phyloP scores from a whole-genome alignment of 2,329 filamentous ascomycete genomes.

The Rhynchosporium secalis region DNA sequence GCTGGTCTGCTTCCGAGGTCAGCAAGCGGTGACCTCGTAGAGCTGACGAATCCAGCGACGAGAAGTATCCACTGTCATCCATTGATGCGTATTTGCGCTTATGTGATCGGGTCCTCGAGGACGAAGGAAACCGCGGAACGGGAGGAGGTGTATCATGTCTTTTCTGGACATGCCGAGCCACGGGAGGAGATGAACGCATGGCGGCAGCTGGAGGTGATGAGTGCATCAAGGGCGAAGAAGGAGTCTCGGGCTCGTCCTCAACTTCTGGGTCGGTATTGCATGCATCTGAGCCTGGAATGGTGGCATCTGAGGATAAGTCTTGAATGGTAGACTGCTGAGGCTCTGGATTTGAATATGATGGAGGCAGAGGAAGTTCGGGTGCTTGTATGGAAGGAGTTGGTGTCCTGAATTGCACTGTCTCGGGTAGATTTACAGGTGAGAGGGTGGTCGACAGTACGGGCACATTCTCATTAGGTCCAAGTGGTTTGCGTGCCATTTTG shows the following conservation, averaged over 20 bases:
- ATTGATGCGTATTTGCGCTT: slow-evolving; percentile 78
- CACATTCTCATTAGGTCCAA: slow-evolving; percentile 54
- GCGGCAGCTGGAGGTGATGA: slow-evolving; percentile 70
- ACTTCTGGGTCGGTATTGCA: slow-evolving; percentile 50
- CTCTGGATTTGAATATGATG: slow-evolving; percentile 28
- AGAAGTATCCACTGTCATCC: slow-evolving; percentile 96
- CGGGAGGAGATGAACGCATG: slow-evolving; percentile 89
- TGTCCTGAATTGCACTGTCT: slow-evolving; percentile 34
- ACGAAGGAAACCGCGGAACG: slow-evolving; percentile 57
- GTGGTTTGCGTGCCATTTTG: slow-evolving; percentile 66
- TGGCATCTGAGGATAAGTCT: slow-evolving; percentile 76
- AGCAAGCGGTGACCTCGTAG: slow-evolving; percentile 71
- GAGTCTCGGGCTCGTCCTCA: slow-evolving; percentile 45
- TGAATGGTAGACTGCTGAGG: slow-evolving; percentile 28
- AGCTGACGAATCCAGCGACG: slow-evolving; percentile 88
- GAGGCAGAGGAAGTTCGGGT: slow-evolving; percentile 30
- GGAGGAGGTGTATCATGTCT: slow-evolving; percentile 77
- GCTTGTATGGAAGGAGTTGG: slow-evolving; percentile 28
- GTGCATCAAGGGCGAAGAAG: slow-evolving; percentile 48
- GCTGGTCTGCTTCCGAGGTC: slow-evolving; percentile 78
- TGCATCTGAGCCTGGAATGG: slow-evolving; percentile 70
- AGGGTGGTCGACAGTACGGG: slow-evolving; percentile 35
- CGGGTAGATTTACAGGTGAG: slow-evolving; percentile 29
- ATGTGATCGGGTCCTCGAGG: slow-evolving; percentile 64
- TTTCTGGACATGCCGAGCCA: slow-evolving; percentile 56